Conservation (phyloP, 257 asterid genomes). For the Salvia splendens region DNA sequence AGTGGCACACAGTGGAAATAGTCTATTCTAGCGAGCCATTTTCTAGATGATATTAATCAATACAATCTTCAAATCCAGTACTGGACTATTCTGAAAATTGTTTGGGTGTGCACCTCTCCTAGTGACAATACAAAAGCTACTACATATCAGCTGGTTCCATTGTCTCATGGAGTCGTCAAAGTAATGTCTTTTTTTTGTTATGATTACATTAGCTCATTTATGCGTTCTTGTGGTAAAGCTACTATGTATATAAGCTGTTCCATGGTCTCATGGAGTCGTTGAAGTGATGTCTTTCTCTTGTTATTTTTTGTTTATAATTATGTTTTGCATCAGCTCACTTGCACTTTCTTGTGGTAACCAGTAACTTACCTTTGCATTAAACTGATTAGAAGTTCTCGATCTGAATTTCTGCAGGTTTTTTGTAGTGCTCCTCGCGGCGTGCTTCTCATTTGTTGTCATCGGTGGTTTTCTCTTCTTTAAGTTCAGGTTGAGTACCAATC, state of each 20-base stretch:
- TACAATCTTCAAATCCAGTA: background rate
- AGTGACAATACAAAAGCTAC: background rate
- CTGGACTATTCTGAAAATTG: background rate
- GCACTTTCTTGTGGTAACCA: too few relatives aligned
- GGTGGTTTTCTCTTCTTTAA: constrained; percentile 95
- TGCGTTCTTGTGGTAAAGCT: background rate
- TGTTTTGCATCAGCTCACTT: too few relatives aligned
- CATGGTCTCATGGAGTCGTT: too few relatives aligned
- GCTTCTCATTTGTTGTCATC: constrained; percentile 76
- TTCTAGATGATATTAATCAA: constrained; percentile 14
- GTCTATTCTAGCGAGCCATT: background rate
- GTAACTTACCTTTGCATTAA: constrained; percentile 1
- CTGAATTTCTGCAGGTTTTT: constrained; percentile 66
- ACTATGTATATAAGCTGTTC: too few relatives aligned
- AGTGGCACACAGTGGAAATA: constrained; percentile 5
- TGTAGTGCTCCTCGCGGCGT: constrained; percentile 75
- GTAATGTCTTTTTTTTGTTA: background rate
- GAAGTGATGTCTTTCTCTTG: too few relatives aligned
- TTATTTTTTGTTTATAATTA: too few relatives aligned
- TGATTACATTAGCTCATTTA: background rate
- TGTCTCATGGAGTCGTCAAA: background rate
- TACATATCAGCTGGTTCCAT: constrained; percentile 5
- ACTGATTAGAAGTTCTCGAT: constrained; percentile 29
- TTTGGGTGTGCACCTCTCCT: background rate
- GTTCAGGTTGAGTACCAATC: constrained; percentile 57